A percentile compares a stretch with the other conserved stretches of the same genome.
phyloP scores from a whole-genome alignment of 306 rosid species.

The Sechiopsis laciniata region DNA sequence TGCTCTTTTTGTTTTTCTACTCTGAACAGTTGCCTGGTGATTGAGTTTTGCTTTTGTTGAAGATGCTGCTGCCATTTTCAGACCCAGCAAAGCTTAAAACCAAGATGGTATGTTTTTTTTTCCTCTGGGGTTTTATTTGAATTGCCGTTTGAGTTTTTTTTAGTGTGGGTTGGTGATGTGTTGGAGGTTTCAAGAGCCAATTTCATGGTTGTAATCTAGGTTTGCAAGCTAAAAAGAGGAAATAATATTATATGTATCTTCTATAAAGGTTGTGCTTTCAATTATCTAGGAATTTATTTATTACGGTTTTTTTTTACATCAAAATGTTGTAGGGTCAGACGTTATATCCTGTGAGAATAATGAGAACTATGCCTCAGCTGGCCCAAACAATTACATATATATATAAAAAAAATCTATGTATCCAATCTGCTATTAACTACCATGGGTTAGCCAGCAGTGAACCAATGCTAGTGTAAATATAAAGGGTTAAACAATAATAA shows the following conservation, averaged over 20 bases:
- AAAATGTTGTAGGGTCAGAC: no score
- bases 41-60: background rate
- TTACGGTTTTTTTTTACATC: no score
- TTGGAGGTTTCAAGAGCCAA: background rate
- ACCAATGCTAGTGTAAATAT: no score
- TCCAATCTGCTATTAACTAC: background rate
- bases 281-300: no score
- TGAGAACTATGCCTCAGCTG: no score
- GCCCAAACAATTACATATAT: no score
- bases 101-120: slow-evolving; percentile 40
- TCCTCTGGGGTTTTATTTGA: background rate
- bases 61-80: slow-evolving; percentile 60
- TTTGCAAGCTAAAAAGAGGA: background rate
- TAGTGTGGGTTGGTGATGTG: background rate
- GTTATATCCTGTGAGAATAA: no score
- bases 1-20: background rate
- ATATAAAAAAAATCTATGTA: background rate
- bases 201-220: background rate
- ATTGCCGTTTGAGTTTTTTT: slow-evolving; percentile 6
- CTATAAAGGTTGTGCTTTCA: no score
- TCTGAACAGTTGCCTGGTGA: background rate
- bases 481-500: no score
- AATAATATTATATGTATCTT: background rate
- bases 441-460: no score
- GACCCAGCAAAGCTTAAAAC: slow-evolving; percentile 65